Base-by-base conservation (phyloP, 768 basidiomycete species). In the Trametes maxima region DNA sequence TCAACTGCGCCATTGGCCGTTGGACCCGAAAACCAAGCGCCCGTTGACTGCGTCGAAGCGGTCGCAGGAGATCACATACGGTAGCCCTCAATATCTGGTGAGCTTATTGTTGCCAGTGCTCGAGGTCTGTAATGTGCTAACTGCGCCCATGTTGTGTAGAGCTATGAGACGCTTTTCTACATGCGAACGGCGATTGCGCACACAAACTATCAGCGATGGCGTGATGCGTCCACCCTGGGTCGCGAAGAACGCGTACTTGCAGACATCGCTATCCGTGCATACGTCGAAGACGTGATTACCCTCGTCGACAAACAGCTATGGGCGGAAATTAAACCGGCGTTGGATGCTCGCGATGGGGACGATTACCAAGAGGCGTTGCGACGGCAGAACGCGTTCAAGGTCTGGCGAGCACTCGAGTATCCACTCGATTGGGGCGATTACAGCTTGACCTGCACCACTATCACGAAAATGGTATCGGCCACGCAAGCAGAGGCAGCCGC, bases 51-150 rank as follows among this genome's bases (percentile, higher is more conserved):
- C 49, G 5, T 50, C 49, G 33, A 50, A 50, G 33, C 28, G 49
- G 33, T 28, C 49, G 16, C 49, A 50, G 28, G 49, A 36, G 33
- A 36, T 50, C 49, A 50, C 49, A 1, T 50, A 50, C 35, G 49
- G 49, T n/a, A 2, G n/a, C n/a, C 49, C 49, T 5, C 49, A 50
- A 19, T 50, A 50, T n/a, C 49, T 50, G 33, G 49, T 50, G 33
- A 22, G 49, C 28, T 35, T 13, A 12, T 14, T 35, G 21, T 19
- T 35, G 14, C 19, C 37, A 16, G 33, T 19, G 35, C 28, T 35
- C 14, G n/a, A 28, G 16, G 28, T n/a, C 16, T 19, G 24, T 25
- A 17, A 22, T 50, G 33, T 24, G 4, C 33, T n/a, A 19, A 50
- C 19, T 12, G 7, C 24, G 13, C 5, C 5, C n/a, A n/a, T n/a